Conservation (phyloP, 2,329 filamentous ascomycete genomes). For the Ascochyta rabiei region DNA sequence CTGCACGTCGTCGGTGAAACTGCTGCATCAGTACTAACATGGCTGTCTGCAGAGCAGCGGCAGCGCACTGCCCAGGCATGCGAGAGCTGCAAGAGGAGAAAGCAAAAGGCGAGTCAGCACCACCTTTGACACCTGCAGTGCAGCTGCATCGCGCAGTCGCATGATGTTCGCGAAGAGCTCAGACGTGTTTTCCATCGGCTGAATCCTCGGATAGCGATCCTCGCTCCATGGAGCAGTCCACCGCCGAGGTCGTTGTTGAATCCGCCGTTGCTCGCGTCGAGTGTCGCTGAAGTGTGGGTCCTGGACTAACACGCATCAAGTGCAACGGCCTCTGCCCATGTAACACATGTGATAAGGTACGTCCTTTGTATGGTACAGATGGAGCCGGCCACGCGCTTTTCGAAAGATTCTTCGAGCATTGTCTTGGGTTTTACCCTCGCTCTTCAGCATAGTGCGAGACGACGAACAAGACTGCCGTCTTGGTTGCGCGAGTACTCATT, state of each 20-base stretch:
- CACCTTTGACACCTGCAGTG: conserved; percentile 2
- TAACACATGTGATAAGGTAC: conserved; percentile 63
- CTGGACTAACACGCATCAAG: conserved; percentile 45
- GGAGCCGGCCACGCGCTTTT: background rate
- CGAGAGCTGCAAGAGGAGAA: conserved; percentile 68
- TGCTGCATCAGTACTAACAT: conserved; percentile 42
- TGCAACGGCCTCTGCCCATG: conserved; percentile 66
- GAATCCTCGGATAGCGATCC: background rate
- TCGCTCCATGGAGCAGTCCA: background rate
- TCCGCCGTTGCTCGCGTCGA: background rate
- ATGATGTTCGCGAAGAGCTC: background rate
- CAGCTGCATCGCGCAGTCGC: background rate
- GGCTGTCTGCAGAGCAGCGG: conserved; percentile 65
- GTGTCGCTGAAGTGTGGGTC: conserved; percentile 2
- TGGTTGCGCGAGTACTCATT: too few species aligned
- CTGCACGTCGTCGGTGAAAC: conserved; percentile 12
- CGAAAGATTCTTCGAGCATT: background rate
- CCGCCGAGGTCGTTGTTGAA: background rate
- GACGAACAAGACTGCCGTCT: too few species aligned
- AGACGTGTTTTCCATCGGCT: background rate
- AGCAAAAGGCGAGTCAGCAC: conserved; percentile 65
- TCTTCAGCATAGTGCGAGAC: too few species aligned
- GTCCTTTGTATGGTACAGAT: background rate
- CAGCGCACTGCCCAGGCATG: conserved; percentile 69
- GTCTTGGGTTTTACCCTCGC: too few species aligned